Evolutionary conservation across 1,284 basidiomycete species (phyloP).

Genomic region (Anthracocystis panici-leucophaei): DNA sequence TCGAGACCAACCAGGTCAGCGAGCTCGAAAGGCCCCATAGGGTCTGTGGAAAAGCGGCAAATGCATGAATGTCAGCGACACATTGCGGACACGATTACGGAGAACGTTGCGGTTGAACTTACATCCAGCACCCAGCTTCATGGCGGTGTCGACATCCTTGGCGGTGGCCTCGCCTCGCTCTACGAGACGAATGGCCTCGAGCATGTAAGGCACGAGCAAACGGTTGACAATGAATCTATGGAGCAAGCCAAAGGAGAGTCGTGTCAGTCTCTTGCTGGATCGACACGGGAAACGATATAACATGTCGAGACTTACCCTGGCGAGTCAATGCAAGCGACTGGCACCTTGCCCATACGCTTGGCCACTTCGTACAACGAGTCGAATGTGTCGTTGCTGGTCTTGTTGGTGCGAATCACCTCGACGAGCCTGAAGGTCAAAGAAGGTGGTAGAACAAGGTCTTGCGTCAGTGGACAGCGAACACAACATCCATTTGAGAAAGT

Average conservation of each 20-base stretch:
- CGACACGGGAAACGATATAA: not conserved
- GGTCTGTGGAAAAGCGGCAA: constrained; percentile 37
- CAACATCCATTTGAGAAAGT: not conserved
- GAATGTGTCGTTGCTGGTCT: constrained; percentile 73
- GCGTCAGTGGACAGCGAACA: not conserved
- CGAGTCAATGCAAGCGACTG: constrained; percentile 74
- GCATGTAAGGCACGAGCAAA: constrained; percentile 73
- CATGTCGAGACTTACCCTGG: constrained; percentile 36
- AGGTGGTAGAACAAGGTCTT: not conserved
- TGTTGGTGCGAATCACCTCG: constrained; percentile 73
- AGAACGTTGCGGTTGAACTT: constrained; percentile 39
- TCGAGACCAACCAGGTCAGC: constrained; percentile 74
- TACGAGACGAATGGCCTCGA: constrained; percentile 75
- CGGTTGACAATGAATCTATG: constrained; percentile 74
- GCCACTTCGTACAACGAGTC: constrained; percentile 72
- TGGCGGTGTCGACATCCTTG: constrained; percentile 75
- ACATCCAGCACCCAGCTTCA: constrained; percentile 75
- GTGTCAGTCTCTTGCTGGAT: constrained; percentile 6
- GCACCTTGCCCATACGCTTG: constrained; percentile 73
- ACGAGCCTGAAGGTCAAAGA: constrained; percentile 55
- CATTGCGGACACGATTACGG: not conserved
- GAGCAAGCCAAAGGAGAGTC: not conserved
- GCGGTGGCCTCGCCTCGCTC: constrained; percentile 75
- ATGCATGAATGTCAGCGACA: not conserved
- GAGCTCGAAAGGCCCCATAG: constrained; percentile 74